Conservation (phyloP, 176 grass and related monocot species). For the Carex cristatella region DNA sequence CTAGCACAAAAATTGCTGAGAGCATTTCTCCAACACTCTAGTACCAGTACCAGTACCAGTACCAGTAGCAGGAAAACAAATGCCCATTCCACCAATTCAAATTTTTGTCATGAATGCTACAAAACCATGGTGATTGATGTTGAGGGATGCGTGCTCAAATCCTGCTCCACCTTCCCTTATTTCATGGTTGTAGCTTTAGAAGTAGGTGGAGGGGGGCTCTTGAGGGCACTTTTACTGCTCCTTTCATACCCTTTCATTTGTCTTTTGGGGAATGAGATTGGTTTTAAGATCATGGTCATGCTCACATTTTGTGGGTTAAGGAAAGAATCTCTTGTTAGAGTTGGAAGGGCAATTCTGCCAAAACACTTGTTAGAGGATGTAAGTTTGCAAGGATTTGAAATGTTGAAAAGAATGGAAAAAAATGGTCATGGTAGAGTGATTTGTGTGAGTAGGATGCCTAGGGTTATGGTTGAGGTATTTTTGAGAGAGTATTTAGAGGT, state of each 20-base stretch:
- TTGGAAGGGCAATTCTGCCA: conserved; percentile 49
- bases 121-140: conserved; percentile 4
- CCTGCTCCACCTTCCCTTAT: conserved; percentile 41
- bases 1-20: neutral
- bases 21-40: neutral
- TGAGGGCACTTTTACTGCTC: conserved; percentile 40
- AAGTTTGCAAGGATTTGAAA: conserved; percentile 26
- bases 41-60: neutral
- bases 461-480: conserved; percentile 68
- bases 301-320: conserved; percentile 51
- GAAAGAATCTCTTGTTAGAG: conserved; percentile 21
- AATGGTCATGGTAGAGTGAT: neutral
- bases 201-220: conserved; percentile 38
- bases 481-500: conserved; percentile 39
- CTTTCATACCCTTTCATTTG: conserved; percentile 38
- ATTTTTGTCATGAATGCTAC: neutral
- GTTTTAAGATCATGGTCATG: conserved; percentile 26
- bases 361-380: conserved; percentile 64
- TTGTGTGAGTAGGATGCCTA: conserved; percentile 42
- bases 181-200: conserved; percentile 81
- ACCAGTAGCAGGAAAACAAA: neutral
- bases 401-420: neutral
- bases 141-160: neutral
- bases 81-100: neutral
- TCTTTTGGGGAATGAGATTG: neutral